Evolutionary conservation across 768 basidiomycete species (phyloP), one percentile per base, ranked within the genome.

Genomic region (Suillus placidus): DNA sequence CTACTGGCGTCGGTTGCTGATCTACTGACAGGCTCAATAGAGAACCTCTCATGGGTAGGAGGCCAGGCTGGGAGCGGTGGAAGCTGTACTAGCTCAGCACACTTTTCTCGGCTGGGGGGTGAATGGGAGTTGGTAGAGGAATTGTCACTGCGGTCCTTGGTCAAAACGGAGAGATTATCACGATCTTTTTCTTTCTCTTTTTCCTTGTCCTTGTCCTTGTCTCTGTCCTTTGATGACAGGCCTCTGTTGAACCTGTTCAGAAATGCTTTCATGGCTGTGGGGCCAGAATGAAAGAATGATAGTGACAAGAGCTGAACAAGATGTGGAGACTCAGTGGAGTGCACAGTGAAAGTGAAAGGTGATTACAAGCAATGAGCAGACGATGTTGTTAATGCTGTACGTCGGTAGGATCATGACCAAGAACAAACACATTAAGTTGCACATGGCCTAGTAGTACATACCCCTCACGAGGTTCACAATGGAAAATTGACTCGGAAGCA

Each of bases 261-360:
- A 71, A 94, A 90, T 52, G 93, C 92, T 84, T 93, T 94, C 92
- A 94, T 94, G 76, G 77, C 67, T 34, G 64, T 26, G 47, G 51
- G 64, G 58, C 26, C 58, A 32, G 57, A 58, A 23, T 54, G 52
- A 16, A 42, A 20, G 40, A 26, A 30, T 13, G 18, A 18, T 30
- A 42, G 40, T 20, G 57, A 58, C 38, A 14, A 58, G 30, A 38
- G 30, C 16, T 13, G 18, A 60, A 42, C 30, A 42, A 42, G 37
- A 40, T 58, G 37, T 60, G 38, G n/a, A n/a, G n/a, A n/a, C n/a
- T n/a, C n/a, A n/a, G n/a, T n/a, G n/a, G 38, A 13, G 40, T 26
- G 26, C 26, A 26, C 6, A n/a, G 37, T 37, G 49, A 40, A 23
- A 49, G 40, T 34, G 49, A 42, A 64, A 54, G n/a, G 67, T 68